Evolutionary conservation across 2,329 filamentous ascomycete genomes (phyloP).

Genomic region (Fonsecaea pedrosoi): DNA sequence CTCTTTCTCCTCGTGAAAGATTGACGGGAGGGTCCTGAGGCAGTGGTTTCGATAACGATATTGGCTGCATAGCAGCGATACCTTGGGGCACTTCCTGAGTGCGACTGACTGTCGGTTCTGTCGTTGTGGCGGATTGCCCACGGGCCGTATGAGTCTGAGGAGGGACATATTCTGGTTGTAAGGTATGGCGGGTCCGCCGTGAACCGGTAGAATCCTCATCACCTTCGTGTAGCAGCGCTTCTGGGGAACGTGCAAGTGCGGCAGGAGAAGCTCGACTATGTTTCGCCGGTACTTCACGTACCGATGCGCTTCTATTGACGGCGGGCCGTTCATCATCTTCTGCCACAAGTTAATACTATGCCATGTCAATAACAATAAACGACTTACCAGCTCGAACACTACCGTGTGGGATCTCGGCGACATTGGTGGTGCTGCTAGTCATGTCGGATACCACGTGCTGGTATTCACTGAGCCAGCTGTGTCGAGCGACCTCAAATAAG

Average conservation of each 20-base stretch:
- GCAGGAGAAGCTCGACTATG: constrained; percentile 25
- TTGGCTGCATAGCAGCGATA: constrained; percentile 42
- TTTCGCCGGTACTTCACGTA: constrained; percentile 66
- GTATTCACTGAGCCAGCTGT: constrained; percentile 98
- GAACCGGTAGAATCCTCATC: constrained; percentile 68
- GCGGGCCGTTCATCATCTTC: constrained; percentile 63
- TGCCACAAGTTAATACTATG: constrained; percentile 14
- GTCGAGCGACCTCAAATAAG: constrained; percentile 93
- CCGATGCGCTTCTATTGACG: constrained; percentile 86
- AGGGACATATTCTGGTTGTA: constrained; percentile 97
- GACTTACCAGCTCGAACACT: constrained; percentile 66
- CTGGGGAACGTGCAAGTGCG: constrained; percentile 52
- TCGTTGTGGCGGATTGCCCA: constrained; percentile 58
- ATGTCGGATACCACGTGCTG: constrained; percentile 97
- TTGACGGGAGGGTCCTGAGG: constrained; percentile 62
- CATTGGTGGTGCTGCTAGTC: constrained; percentile 89
- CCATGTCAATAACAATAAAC: constrained; percentile 5
- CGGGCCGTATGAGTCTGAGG: constrained; percentile 85
- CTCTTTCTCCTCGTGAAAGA: constrained; percentile 6
- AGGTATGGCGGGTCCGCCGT: constrained; percentile 80
- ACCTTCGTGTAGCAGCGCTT: constrained; percentile 50
- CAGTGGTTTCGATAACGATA: constrained; percentile 58
- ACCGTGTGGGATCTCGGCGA: constrained; percentile 82
- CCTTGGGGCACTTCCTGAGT: constrained; percentile 47
- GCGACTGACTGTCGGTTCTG: constrained; percentile 41